Conservation (phyloP, 306 rosid genomes). For the Vicia faba region DNA sequence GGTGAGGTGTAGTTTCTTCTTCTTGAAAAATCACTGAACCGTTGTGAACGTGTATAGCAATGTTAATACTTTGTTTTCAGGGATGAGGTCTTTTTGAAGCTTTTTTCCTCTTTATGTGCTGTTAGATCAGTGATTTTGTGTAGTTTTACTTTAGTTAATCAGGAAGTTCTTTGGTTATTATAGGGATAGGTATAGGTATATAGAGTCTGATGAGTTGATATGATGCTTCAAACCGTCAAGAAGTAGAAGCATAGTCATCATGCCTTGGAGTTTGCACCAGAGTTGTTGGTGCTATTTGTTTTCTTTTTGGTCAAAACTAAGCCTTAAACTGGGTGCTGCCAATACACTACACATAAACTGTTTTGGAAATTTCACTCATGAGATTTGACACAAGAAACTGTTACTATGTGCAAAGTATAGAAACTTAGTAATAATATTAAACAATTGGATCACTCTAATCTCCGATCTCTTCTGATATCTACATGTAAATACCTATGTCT, state of each 20-base stretch:
- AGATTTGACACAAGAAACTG: too few species aligned
- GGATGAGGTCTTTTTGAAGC: constrained; percentile 15
- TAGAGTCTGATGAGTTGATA: constrained; percentile 5
- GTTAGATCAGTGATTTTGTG: constrained; percentile 28
- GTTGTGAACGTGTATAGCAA: too few species aligned
- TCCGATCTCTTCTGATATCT: too few species aligned
- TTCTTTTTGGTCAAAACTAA: not conserved
- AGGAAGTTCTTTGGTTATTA: not conserved
- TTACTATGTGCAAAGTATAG: too few species aligned
- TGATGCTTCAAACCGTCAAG: constrained; percentile 16
- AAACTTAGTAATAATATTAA: too few species aligned
- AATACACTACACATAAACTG: not conserved
- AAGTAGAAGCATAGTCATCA: not conserved
- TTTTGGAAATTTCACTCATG: not conserved
- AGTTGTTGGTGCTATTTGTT: not conserved
- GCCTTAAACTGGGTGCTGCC: constrained; percentile 2
- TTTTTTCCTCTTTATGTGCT: constrained; percentile 16
- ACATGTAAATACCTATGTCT: too few species aligned
- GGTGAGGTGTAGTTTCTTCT: not conserved
- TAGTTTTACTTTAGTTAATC: constrained; percentile 17
- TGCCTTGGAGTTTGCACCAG: not conserved
- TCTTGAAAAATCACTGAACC: too few species aligned
- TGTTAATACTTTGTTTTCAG: not conserved
- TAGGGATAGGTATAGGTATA: not conserved
- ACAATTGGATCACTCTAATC: too few species aligned